A percentile compares a stretch with the other conserved stretches of the same genome.
Conservation (phyloP, 805 yeast genomes). For the Metschnikowia aberdeeniae region DNA sequence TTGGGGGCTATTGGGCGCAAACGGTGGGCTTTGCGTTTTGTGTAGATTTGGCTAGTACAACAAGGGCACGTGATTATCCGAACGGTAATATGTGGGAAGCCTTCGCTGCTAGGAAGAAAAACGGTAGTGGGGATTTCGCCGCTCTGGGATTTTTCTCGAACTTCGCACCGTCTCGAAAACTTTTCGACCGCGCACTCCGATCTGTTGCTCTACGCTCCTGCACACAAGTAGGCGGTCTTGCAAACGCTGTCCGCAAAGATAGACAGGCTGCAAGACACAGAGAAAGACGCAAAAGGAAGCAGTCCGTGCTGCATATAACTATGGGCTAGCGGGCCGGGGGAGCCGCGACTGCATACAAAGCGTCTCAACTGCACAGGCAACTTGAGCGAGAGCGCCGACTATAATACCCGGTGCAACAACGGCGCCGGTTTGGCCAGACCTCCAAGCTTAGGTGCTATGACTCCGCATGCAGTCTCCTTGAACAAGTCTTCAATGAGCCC, state of each 20-base stretch:
- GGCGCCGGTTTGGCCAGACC: not conserved
- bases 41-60: not conserved
- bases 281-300: no score
- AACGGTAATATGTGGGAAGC: conserved; percentile 1
- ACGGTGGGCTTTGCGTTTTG: conserved; percentile 1
- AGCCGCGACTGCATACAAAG: no score
- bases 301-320: no score
- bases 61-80: not conserved
- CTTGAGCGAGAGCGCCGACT: not conserved
- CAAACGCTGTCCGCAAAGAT: no score
- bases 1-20: conserved; percentile 4
- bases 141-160: conserved; percentile 2
- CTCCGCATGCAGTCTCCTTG: conserved; percentile 46
- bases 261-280: no score
- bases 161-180: conserved; percentile 5
- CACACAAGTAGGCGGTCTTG: not conserved
- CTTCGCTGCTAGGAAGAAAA: conserved; percentile 3
- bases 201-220: not conserved
- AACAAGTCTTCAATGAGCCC: conserved; percentile 63
- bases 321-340: no score
- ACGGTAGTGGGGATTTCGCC: conserved; percentile 1
- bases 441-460: conserved; percentile 28
- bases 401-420: conserved; percentile 2
- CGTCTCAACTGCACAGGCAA: no score
- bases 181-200: conserved; percentile 4